Conservation (phyloP, 768 basidiomycete species). For the Tricholoma furcatifolium region DNA sequence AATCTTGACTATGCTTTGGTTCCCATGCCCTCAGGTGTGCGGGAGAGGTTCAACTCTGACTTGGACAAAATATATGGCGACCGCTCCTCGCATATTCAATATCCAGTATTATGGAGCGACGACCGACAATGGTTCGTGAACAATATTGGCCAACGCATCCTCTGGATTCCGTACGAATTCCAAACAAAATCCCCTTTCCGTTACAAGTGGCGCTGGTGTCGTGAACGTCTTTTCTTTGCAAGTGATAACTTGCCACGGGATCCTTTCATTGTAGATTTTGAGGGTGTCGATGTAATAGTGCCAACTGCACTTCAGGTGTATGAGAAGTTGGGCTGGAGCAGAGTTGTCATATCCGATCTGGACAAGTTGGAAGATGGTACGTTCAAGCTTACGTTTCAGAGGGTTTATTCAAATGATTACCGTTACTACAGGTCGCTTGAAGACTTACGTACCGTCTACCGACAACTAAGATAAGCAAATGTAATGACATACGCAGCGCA, state of each 20-base stretch:
- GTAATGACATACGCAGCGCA: no score
- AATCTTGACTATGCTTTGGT: background rate
- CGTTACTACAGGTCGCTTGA: no score
- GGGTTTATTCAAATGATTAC: no score
- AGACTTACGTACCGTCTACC: no score
- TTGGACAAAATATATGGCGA: background rate
- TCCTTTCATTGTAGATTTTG: background rate
- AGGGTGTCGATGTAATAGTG: background rate
- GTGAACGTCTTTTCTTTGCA: background rate
- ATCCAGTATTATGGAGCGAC: background rate
- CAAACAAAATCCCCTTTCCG: background rate
- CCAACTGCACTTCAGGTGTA: background rate
- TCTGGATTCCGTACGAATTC: background rate
- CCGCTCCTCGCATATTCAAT: background rate
- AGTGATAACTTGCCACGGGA: background rate
- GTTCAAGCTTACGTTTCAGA: no score
- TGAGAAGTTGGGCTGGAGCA: background rate
- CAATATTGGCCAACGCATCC: background rate
- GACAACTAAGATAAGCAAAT: no score
- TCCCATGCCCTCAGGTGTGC: background rate
- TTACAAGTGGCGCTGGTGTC: background rate
- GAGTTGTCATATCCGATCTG: background rate
- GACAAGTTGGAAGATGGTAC: background rate
- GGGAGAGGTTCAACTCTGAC: background rate
- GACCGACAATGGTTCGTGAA: background rate